Evolutionary conservation across 768 basidiomycete species (phyloP).

Genomic region (Terana coerulea): DNA sequence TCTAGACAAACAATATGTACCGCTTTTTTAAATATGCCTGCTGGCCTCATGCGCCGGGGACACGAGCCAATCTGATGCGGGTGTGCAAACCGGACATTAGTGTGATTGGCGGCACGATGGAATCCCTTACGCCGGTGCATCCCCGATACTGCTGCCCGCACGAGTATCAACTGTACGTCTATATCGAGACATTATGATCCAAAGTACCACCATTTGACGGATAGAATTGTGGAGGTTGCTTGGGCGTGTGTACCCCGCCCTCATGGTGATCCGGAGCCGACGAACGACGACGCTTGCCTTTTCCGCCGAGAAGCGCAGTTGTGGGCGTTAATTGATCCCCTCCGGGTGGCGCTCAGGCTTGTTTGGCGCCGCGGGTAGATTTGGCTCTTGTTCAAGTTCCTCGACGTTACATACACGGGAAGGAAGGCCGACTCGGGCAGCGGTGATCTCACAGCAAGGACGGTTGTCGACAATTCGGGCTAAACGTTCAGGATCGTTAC

Average conservation of each 20-base stretch:
- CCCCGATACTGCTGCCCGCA: too few species aligned
- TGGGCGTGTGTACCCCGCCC: neutral
- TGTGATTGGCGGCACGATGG: neutral
- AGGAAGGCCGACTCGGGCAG: too few species aligned
- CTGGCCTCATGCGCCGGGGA: neutral
- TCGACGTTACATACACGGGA: neutral
- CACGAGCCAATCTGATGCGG: conserved; percentile 1
- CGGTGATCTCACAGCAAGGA: too few species aligned
- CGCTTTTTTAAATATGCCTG: neutral
- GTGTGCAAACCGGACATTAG: neutral
- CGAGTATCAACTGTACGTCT: neutral
- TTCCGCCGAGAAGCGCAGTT: neutral
- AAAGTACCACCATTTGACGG: neutral
- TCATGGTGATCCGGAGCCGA: neutral
- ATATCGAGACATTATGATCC: too few species aligned
- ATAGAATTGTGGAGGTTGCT: conserved; percentile 1
- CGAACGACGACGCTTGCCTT: conserved; percentile 5
- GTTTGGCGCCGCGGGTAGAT: neutral
- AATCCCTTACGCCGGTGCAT: too few species aligned
- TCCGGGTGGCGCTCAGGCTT: neutral
- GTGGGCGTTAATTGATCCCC: neutral
- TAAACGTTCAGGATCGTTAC: too few species aligned
- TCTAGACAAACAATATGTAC: conserved; percentile 38
- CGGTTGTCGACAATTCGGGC: neutral
- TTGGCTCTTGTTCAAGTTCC: neutral